Evolutionary conservation across 139 green algal species (phyloP), one percentile per base, ranked within the genome.

Genomic region (Eudorina sp.): DNA sequence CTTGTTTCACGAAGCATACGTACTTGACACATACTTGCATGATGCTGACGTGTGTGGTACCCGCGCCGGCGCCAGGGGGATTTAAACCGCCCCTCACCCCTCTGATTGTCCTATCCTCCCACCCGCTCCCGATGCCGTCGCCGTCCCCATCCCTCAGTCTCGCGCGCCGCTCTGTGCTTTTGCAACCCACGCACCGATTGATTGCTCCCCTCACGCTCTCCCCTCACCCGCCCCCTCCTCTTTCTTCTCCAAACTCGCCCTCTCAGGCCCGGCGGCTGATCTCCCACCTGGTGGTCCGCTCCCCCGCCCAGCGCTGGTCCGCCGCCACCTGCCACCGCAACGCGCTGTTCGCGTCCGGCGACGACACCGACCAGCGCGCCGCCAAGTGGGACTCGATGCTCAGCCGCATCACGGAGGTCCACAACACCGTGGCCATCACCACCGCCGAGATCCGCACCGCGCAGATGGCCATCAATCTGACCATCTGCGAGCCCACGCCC

Each of bases 361-460:
- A 86, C 60, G 80, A 86, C 60, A 86, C 80, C 60, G 80, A 74
- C 55, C 80, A 86, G 80, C 80, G 80, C 29, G 80, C 80, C 14
- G 27, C 40, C 23, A 55, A 41, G 29, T 85, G 78, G 78, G 80
- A 86, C 80, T 23, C 41, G 27, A 75, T 76, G 79, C 79, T 86
- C n/a, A 45, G 13, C 27, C 79, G 55, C 58, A 60, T 75, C 55
- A 31, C 3, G 9, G 40, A 85, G 78, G 55, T 74, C 40, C 55
- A 74, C 16, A 55, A 74, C 27, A 58, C 45, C 29, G 38, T 72
- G 40, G 78, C 78, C 78, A 75, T 14, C 78, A 85, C 55, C 78
- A 74, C 78, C 13, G 78, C 78, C 78, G 78, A 85, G 78, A 29
- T 85, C 2, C 78, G 78, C 7, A 74, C 78, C 55, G 78, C 78